Percentiles rank a stretch among this genome's conserved stretches.
Conservation (phyloP, 345 rosid genomes). For the Psidium guajava region DNA sequence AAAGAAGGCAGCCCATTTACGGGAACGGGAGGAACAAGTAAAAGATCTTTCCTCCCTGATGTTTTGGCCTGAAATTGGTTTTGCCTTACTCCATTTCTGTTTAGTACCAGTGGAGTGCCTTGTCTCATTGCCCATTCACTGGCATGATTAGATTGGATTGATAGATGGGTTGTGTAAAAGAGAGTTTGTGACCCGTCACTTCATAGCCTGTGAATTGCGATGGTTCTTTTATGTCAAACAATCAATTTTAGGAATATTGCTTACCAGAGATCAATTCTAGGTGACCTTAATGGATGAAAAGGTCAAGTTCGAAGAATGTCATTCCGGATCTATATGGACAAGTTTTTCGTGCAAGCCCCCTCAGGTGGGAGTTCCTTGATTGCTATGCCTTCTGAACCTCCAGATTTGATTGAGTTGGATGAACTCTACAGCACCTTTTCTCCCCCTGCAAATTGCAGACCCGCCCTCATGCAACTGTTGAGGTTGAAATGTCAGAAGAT, state of each 20-base stretch:
- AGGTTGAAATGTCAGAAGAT: too few species aligned
- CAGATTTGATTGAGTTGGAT: background rate
- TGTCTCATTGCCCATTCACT: background rate
- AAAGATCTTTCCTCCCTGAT: conserved; percentile 9
- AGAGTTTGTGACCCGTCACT: background rate
- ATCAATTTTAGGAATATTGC: background rate
- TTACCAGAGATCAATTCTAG: background rate
- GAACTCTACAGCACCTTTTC: conserved; percentile 4
- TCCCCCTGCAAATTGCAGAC: conserved; percentile 35
- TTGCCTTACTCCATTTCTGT: background rate
- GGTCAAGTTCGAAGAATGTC: background rate
- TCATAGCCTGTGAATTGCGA: background rate
- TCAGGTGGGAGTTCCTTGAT: background rate
- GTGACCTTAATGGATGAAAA: background rate
- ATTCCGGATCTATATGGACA: background rate
- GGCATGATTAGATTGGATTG: background rate
- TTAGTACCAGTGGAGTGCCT: background rate
- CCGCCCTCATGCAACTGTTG: conserved; percentile 98
- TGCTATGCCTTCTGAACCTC: background rate
- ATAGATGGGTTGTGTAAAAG: background rate
- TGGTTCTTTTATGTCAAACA: background rate
- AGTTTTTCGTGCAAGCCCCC: background rate
- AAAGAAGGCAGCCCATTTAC: conserved; percentile 79
- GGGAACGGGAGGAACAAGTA: conserved; percentile 95
- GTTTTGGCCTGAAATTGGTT: background rate